Percentiles rank a stretch among this genome's conserved stretches.
Conservation (phyloP, 148 eudicot species). For the Rheum nobile region DNA sequence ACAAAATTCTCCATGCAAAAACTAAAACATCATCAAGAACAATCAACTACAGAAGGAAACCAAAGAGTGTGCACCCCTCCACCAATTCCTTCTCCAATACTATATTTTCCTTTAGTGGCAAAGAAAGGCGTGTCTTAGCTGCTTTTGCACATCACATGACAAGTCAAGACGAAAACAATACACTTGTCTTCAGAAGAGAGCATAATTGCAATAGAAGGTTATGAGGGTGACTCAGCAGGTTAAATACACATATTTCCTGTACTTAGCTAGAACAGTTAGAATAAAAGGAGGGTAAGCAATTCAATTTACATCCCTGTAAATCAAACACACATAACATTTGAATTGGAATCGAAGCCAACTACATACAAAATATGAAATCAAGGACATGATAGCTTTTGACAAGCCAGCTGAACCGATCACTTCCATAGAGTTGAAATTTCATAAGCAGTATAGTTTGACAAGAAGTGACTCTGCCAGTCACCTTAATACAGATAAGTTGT, state of each 20-base stretch:
- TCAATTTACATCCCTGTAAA: neutral
- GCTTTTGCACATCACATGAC: neutral
- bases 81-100: neutral
- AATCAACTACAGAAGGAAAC: neutral
- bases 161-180: neutral
- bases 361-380: neutral
- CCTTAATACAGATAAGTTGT: neutral
- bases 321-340: neutral
- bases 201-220: neutral
- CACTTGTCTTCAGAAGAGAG: neutral
- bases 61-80: slow-evolving; percentile 1
- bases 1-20: neutral
- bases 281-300: neutral
- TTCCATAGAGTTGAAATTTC: neutral
- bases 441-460: neutral
- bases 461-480: neutral
- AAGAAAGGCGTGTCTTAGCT: neutral
- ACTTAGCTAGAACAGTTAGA: neutral
- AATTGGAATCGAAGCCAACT: neutral
- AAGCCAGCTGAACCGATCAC: neutral
- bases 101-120: neutral
- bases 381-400: neutral
- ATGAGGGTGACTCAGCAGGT: neutral
- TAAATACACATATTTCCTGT: neutral
- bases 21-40: neutral